Evolutionary conservation across 306 rosid genomes (phyloP).

Genomic region (Quercus variabilis): DNA sequence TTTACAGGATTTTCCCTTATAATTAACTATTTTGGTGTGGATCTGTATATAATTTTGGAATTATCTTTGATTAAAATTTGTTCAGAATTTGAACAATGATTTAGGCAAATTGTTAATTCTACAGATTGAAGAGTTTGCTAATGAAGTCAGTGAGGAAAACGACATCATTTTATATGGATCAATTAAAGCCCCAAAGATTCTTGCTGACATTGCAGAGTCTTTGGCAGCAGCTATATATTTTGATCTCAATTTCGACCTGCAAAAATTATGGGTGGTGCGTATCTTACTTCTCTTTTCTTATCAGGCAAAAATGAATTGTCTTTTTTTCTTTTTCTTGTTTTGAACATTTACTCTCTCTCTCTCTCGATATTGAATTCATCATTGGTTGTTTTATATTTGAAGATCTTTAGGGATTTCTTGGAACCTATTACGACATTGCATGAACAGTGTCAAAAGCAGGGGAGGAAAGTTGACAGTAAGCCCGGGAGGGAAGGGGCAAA

Average conservation of each 20-base stretch:
- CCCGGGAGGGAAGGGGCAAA: slow-evolving; percentile 29
- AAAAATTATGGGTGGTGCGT: too few relatives aligned
- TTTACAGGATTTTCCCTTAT: too few relatives aligned
- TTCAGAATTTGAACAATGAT: background rate
- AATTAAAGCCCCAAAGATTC: slow-evolving; percentile 81
- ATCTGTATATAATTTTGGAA: background rate
- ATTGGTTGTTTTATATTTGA: background rate
- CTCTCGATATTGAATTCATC: background rate
- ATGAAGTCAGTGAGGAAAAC: slow-evolving; percentile 37
- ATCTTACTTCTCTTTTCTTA: too few relatives aligned
- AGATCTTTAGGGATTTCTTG: slow-evolving; percentile 54
- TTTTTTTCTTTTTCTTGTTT: background rate
- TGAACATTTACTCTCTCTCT: too few relatives aligned
- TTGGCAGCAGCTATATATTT: too few relatives aligned
- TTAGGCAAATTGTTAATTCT: background rate
- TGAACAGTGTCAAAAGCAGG: slow-evolving; percentile 60
- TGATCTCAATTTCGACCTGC: too few relatives aligned
- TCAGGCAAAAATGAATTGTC: background rate
- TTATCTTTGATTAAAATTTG: background rate
- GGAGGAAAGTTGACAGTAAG: slow-evolving; percentile 48
- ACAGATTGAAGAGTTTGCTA: slow-evolving; percentile 50
- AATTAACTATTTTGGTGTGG: too few relatives aligned
- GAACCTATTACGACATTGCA: slow-evolving; percentile 57
- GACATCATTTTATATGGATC: slow-evolving; percentile 32
- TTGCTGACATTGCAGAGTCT: slow-evolving; percentile 40